Evolutionary conservation across 176 grass and related monocot genomes (phyloP), one percentile per base, ranked within the genome.

Genomic region (Metroxylon sagu): DNA sequence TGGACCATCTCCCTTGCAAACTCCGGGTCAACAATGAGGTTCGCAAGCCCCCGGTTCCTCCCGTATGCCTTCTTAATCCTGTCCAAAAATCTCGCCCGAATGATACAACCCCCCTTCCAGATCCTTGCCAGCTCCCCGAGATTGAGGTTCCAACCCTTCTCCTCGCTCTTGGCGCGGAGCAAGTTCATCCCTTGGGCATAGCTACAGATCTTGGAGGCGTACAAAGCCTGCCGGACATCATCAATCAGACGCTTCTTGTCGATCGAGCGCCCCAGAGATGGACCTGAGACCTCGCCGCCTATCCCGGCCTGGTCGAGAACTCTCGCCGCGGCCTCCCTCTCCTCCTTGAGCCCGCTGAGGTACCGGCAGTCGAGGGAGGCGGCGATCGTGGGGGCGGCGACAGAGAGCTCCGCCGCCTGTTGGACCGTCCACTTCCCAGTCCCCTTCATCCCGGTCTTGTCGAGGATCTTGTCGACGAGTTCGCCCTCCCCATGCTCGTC

Each of bases 141-240:
- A 68, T 90, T 87, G 53, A 95, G 83, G 56, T 89, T 79, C 91
- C 93, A 98, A 0, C 75, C 84, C 62, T 88, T 81, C 68, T 98
- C 87, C 26, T 75, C 66, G 4, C 93, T 83, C 81, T 92, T 92
- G 17, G 84, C 76, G 6, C 79, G 74, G 5, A 98, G 71, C 64
- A 98, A 74, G 73, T 92, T 98, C 93, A 98, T 97, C 19, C 93
- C 87, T 68, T 98, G 93, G 0, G 93, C 93, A n/a, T 98, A 98
- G 69, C 93, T 98, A 66, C 93, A 92, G 43, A 98, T 91, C 77
- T 98, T 98, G 0, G 93, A 88, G 0, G 84, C 84, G 4, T 92
- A 98, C 5, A 98, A 76, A 0, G 87, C 87, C 60, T 98, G 87
- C 63, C 87, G 74, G 2, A 89, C 89, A 48, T 77, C 77, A 29